These are phyloP conservation scores for Candida maltosa DNA, from an alignment of 805 yeast species.

Conservation along the genomic window DNA sequence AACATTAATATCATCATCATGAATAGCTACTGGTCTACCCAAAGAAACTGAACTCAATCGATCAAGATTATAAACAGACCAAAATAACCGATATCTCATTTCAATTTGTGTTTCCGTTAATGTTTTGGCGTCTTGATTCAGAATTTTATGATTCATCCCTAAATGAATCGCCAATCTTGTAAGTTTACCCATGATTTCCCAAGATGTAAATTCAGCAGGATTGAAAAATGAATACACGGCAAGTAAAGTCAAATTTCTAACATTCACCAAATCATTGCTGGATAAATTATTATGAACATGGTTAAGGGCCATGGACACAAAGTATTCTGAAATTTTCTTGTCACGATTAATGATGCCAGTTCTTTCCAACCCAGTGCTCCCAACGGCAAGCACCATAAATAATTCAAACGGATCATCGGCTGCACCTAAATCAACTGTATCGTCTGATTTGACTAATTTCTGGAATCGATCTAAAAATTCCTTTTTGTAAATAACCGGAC, in stretches of 20 bases:
- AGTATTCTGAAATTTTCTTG: constrained; percentile 31
- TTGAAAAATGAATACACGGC: constrained; percentile 52
- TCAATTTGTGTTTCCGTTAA: constrained; percentile 28
- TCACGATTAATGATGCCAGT: constrained; percentile 19
- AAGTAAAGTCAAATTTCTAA: constrained; percentile 39
- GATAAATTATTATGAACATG: constrained; percentile 33
- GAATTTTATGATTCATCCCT: constrained; percentile 42
- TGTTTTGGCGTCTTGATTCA: constrained; percentile 9
- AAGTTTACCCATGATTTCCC: constrained; percentile 51
- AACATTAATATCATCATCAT: constrained; percentile 47
- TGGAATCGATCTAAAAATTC: constrained; percentile 30
- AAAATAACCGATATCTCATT: constrained; percentile 43
- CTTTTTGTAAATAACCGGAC: constrained; percentile 41
- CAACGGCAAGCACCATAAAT: constrained; percentile 52
- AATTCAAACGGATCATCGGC: constrained; percentile 40
- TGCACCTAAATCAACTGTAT: constrained; percentile 12
- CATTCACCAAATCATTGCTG: constrained; percentile 36
- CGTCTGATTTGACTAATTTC: constrained; percentile 13
- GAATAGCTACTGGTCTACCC: constrained; percentile 47
- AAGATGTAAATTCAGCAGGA: constrained; percentile 45
- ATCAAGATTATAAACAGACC: constrained; percentile 50
- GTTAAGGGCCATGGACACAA: constrained; percentile 40
- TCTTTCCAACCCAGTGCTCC: constrained; percentile 45
- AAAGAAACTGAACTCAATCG: constrained; percentile 45
- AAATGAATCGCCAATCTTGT: constrained; percentile 42